Conservation (phyloP, 805 yeast genomes). For the Saccharomycodes ludwigii region DNA sequence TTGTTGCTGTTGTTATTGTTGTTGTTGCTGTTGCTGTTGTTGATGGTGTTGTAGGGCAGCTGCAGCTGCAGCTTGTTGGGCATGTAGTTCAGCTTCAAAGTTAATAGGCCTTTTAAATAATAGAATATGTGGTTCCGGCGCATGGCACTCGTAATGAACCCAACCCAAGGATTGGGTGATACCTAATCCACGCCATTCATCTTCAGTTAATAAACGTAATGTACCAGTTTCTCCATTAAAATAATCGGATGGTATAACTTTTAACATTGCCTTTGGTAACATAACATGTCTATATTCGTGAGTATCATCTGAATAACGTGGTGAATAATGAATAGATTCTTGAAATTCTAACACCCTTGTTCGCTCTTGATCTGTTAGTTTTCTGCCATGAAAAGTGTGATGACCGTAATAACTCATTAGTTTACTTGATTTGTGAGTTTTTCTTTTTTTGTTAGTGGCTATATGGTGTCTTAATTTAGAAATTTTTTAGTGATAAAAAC, state of each 20-base stretch:
- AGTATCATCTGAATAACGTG: slow-evolving; percentile 79
- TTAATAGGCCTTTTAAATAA: slow-evolving; percentile 66
- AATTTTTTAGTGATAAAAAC: neutral
- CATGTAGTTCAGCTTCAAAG: slow-evolving; percentile 30
- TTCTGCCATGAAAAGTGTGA: slow-evolving; percentile 36
- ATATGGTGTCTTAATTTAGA: slow-evolving; percentile 4
- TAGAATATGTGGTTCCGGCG: slow-evolving; percentile 96
- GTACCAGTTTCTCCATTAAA: slow-evolving; percentile 92
- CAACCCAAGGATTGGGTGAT: slow-evolving; percentile 95
- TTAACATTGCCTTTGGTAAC: slow-evolving; percentile 91
- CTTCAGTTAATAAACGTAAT: slow-evolving; percentile 77
- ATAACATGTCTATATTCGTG: slow-evolving; percentile 94
- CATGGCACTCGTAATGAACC: slow-evolving; percentile 96
- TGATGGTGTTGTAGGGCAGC: slow-evolving; percentile 14
- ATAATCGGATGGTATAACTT: slow-evolving; percentile 86
- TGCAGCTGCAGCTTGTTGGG: slow-evolving; percentile 19
- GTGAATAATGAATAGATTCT: slow-evolving; percentile 89
- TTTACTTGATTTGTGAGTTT: slow-evolving; percentile 22
- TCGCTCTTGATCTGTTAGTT: slow-evolving; percentile 70
- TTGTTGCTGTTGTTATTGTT: too few relatives aligned
- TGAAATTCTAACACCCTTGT: slow-evolving; percentile 83
- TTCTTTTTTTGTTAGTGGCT: slow-evolving; percentile 20
- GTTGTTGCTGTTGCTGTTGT: slow-evolving; percentile 11
- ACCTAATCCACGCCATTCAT: slow-evolving; percentile 98
- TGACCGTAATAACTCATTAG: slow-evolving; percentile 18